Percentiles rank a stretch among this genome's conserved stretches.
phyloP scores from a whole-genome alignment of 495 filamentous ascomycete genomes.

The Aspergillus egyptiacus region DNA sequence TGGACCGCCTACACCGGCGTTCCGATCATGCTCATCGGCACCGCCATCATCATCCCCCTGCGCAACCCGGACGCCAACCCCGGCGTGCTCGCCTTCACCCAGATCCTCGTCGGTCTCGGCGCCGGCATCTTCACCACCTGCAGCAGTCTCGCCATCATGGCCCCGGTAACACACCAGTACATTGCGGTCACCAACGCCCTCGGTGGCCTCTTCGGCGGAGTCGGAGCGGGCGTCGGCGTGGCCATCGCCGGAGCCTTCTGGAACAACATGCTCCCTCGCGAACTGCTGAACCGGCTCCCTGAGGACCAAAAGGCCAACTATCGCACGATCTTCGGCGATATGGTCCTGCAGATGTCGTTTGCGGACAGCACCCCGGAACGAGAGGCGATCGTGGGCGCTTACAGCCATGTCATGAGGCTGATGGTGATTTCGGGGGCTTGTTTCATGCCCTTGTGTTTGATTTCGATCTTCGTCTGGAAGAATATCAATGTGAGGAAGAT shows the following conservation, averaged over 20 bases:
- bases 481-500: conserved; percentile 52
- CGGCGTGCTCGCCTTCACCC: conserved; percentile 66
- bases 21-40: conserved; percentile 51
- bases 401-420: conserved; percentile 48
- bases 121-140: conserved; percentile 57
- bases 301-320: conserved; percentile 30
- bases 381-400: conserved; percentile 51
- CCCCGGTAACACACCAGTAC: conserved; percentile 53
- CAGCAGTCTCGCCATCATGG: conserved; percentile 65
- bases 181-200: conserved; percentile 49
- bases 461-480: conserved; percentile 44
- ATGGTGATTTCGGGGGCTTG: conserved; percentile 50
- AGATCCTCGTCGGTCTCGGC: conserved; percentile 66
- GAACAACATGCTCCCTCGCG: conserved; percentile 50
- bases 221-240: conserved; percentile 53
- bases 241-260: conserved; percentile 57
- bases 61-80: conserved; percentile 50
- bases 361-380: conserved; percentile 44
- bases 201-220: conserved; percentile 48
- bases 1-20: conserved; percentile 51
- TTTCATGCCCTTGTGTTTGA: conserved; percentile 42
- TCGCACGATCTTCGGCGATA: conserved; percentile 41
- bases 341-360: conserved; percentile 46
- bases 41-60: conserved; percentile 61
- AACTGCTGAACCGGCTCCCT: conserved; percentile 51